Evolutionary conservation across 805 yeast species (phyloP), one percentile per base, ranked within the genome.

Genomic region (Lipomyces anomalus): DNA sequence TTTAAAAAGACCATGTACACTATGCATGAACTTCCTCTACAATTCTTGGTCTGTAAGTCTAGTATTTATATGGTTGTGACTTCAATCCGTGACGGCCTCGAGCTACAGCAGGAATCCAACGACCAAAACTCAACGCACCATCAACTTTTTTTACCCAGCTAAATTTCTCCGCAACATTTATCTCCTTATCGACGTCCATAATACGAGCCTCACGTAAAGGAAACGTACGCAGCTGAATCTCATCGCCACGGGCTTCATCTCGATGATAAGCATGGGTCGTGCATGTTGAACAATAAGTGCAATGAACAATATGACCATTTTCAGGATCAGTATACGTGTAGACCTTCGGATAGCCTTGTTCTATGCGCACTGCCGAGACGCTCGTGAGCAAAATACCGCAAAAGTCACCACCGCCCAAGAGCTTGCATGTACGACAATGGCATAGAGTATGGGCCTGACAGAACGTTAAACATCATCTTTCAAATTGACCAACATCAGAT

Each of bases 231-330:
- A 50, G 50, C 22, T 50, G 54, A 23, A 50, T 30, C 32, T 50
- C 54, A 42, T 50, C 54, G 11, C 54, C 54, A 6, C 54, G 46
- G 37, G 42, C 35, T 33, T 50, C 54, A 39, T 50, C 46, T 24
- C 54, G 51, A 30, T 50, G 54, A 29, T 43, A 50, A 22, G 52
- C 54, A 38, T 50, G 54, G 22, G 54, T 50, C n/a, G 54, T 50
- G 53, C 54, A 50, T 13, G 20, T 34, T 35, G 46, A 40, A 48
- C 54, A 50, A 40, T 43, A 50, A 2, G 54, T 50, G 42, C 54
- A 50, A 26, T 50, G 54, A 9, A 26, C 13, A 21, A 50, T 42
- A 9, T 35, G 35, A 36, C 36, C 16, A 21, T 50, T 47, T 13
- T 42, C 44, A 3, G 41, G 39, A 22, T 47, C 44, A 22, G 38